phyloP scores from a whole-genome alignment of 164 flowering plant genomes.

The Pachysandra terminalis region DNA sequence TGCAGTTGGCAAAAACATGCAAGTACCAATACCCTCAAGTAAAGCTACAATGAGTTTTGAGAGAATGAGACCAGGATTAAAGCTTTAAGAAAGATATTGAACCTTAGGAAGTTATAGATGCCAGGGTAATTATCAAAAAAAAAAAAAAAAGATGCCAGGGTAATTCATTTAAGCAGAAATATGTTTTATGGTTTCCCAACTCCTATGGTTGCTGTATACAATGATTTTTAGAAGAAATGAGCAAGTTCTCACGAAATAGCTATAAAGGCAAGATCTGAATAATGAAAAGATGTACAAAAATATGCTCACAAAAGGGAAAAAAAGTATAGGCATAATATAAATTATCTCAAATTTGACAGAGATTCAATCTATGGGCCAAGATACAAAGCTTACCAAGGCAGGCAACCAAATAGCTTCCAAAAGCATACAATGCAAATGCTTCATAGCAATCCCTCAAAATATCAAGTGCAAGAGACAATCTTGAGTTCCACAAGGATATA shows the following conservation, averaged over 20 bases:
- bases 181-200: neutral
- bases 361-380: neutral
- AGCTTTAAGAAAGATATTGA: neutral
- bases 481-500: slow-evolving; percentile 63
- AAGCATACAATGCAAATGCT: slow-evolving; percentile 84
- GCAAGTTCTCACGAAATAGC: neutral
- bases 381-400: slow-evolving; percentile 61
- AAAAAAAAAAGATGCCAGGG: too few relatives aligned
- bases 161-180: neutral
- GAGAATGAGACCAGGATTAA: neutral
- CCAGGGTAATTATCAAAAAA: neutral
- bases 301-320: too few relatives aligned
- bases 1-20: neutral
- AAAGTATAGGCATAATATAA: neutral
- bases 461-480: slow-evolving; percentile 63
- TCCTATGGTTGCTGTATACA: neutral
- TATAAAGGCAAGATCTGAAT: neutral
- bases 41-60: neutral
- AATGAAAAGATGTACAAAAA: neutral
- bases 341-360: neutral
- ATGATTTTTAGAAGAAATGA: neutral
- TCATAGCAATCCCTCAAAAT: slow-evolving; percentile 82
- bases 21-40: neutral
- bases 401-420: slow-evolving; percentile 85
- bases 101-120: neutral